Conservation (phyloP, 768 basidiomycete genomes). For the Sporobolomyces phaffii region DNA sequence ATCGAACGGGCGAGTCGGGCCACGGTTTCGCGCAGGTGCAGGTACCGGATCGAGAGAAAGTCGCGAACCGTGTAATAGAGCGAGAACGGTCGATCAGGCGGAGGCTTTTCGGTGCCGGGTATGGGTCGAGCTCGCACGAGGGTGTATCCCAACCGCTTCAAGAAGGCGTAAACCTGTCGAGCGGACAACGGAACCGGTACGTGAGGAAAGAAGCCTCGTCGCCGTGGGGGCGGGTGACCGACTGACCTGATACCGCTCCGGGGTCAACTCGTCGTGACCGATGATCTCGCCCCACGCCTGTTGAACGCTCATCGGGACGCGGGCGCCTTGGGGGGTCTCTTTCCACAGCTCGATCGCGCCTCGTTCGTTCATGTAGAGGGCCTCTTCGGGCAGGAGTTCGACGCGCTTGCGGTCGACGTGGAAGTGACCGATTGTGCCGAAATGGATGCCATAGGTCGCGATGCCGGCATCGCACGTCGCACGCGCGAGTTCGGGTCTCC, state of each 20-base stretch:
- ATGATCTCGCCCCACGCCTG: slow-evolving; percentile 84
- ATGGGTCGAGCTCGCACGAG: slow-evolving; percentile 60
- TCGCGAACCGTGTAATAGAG: slow-evolving; percentile 41
- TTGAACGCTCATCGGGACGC: slow-evolving; percentile 75
- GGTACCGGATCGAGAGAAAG: slow-evolving; percentile 45
- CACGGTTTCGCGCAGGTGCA: slow-evolving; percentile 43
- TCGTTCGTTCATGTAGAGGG: slow-evolving; percentile 84
- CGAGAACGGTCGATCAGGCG: slow-evolving; percentile 1
- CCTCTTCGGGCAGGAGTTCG: slow-evolving; percentile 90
- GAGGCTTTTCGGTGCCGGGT: slow-evolving; percentile 1
- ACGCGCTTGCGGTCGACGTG: slow-evolving; percentile 54
- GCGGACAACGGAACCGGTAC: too few species aligned
- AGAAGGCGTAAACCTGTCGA: slow-evolving; percentile 85
- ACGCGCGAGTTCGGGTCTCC: slow-evolving; percentile 56
- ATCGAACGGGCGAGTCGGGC: slow-evolving; percentile 54
- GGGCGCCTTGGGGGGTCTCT: slow-evolving; percentile 42
- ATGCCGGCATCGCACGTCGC: slow-evolving; percentile 27
- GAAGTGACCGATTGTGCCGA: slow-evolving; percentile 70
- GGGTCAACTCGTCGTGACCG: slow-evolving; percentile 64
- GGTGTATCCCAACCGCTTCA: slow-evolving; percentile 84
- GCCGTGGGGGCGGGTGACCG: background rate
- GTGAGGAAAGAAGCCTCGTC: background rate
- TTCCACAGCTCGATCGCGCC: slow-evolving; percentile 83
- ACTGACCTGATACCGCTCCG: slow-evolving; percentile 81
- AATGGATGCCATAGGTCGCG: slow-evolving; percentile 66